A percentile compares a stretch with the other conserved stretches of the same genome.
Conservation (phyloP, 2,329 filamentous ascomycete genomes). For the Xylaria polymorpha region DNA sequence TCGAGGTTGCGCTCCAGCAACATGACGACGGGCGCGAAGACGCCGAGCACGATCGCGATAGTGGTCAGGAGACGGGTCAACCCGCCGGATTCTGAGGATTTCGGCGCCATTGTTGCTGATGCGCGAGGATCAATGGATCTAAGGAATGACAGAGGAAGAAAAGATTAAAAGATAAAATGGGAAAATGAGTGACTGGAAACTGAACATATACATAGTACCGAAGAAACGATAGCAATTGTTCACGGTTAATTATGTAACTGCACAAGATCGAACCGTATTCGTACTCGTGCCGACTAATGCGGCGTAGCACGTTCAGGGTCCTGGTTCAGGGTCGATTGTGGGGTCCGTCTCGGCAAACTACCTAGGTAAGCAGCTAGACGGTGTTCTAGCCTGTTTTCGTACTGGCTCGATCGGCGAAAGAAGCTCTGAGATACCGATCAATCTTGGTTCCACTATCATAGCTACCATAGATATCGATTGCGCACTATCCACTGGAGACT, state of each 20-base stretch:
- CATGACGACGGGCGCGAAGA: conserved; percentile 66
- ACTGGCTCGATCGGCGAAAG: conserved; percentile 23
- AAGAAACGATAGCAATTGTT: no score
- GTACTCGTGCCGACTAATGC: conserved; percentile 13
- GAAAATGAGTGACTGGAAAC: not conserved
- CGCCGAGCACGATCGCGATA: conserved; percentile 64
- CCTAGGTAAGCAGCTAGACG: conserved; percentile 32
- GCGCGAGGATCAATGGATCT: not conserved
- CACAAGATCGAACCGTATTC: not conserved
- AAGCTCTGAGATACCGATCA: conserved; percentile 14
- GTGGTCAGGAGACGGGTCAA: conserved; percentile 58
- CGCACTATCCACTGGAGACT: no score
- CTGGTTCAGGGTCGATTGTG: conserved; percentile 24
- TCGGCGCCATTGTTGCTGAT: conserved; percentile 27
- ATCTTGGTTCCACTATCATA: not conserved
- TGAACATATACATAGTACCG: not conserved
- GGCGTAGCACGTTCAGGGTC: conserved; percentile 20
- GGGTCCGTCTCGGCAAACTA: conserved; percentile 31
- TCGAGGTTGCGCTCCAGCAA: conserved; percentile 69
- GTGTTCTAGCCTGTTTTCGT: conserved; percentile 8
- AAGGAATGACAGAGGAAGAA: conserved; percentile 22
- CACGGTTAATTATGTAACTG: not conserved
- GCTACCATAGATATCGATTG: no score
- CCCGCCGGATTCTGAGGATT: conserved; percentile 32
- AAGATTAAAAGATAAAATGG: not conserved